phyloP scores from a whole-genome alignment of 164 flowering plant genomes.

The Umbellularia californica region DNA sequence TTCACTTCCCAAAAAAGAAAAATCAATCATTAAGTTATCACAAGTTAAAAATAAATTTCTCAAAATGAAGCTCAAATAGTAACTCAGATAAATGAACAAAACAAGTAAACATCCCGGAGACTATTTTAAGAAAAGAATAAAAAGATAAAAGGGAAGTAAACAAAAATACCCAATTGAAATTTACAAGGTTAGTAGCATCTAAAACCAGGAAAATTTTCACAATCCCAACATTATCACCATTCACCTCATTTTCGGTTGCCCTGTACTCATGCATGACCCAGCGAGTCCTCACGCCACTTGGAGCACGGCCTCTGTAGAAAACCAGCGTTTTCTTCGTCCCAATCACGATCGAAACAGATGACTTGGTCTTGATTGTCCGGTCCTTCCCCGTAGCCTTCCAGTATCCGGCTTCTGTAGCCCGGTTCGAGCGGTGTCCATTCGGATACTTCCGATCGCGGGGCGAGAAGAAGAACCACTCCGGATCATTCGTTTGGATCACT shows the following conservation, averaged over 20 bases:
- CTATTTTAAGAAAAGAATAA: no score
- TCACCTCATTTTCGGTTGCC: conserved; percentile 43
- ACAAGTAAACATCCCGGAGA: not conserved
- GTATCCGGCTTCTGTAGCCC: conserved; percentile 65
- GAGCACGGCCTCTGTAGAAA: conserved; percentile 68
- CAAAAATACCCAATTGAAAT: not conserved
- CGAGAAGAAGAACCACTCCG: conserved; percentile 91
- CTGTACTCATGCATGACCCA: conserved; percentile 87
- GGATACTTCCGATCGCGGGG: conserved; percentile 74
- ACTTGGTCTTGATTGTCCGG: conserved; percentile 41
- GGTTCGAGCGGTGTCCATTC: conserved; percentile 55
- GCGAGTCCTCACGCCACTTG: conserved; percentile 51
- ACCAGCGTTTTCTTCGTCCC: conserved; percentile 77
- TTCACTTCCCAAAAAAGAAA: not conserved
- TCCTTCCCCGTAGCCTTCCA: conserved; percentile 89
- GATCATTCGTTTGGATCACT: conserved; percentile 45
- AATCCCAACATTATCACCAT: conserved; percentile 47
- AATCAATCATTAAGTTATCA: not conserved
- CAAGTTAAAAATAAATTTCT: not conserved
- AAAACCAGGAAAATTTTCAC: not conserved
- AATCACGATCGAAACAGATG: conserved; percentile 16
- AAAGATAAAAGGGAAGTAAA: not conserved
- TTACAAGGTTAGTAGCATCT: not conserved
- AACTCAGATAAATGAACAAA: no score
- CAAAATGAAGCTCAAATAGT: not conserved